Evolutionary conservation across 1,284 basidiomycete species (phyloP).

Genomic region (Ceratobasidium sp.): DNA sequence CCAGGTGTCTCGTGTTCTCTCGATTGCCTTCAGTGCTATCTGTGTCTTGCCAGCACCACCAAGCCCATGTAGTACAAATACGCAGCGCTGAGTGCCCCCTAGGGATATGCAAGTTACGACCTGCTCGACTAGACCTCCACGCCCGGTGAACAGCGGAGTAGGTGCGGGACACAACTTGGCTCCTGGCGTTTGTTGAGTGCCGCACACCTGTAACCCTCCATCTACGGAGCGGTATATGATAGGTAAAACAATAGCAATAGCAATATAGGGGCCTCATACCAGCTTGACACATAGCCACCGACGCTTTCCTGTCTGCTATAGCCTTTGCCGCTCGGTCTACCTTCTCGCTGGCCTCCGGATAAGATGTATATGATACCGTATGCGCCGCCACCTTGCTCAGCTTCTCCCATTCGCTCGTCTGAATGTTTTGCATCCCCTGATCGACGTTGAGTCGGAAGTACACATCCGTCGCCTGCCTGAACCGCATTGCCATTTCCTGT

Average conservation of each 20-base stretch:
- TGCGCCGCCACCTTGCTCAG: not conserved
- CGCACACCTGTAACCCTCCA: too few relatives aligned
- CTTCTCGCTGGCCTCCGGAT: not conserved
- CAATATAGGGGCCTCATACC: too few relatives aligned
- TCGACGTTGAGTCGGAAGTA: too few relatives aligned
- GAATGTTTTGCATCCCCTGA: constrained; percentile 9
- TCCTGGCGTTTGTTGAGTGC: too few relatives aligned
- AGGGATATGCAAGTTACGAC: not conserved
- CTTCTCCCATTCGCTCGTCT: not conserved
- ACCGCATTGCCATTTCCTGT: too few relatives aligned
- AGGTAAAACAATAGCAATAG: too few relatives aligned
- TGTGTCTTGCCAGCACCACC: constrained; percentile 20
- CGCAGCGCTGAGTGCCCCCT: too few relatives aligned
- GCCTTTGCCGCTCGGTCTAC: not conserved
- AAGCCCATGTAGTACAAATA: too few relatives aligned
- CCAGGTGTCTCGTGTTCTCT: not conserved
- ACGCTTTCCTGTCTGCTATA: not conserved
- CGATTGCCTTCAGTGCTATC: not conserved
- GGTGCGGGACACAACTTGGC: too few relatives aligned
- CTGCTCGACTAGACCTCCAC: not conserved
- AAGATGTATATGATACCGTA: not conserved
- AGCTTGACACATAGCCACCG: not conserved
- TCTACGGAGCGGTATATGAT: too few relatives aligned
- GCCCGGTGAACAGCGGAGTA: too few relatives aligned
- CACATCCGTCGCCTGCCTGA: too few relatives aligned